phyloP scores from a whole-genome alignment of 805 yeast genomes.

The Ogataea zsoltii region DNA sequence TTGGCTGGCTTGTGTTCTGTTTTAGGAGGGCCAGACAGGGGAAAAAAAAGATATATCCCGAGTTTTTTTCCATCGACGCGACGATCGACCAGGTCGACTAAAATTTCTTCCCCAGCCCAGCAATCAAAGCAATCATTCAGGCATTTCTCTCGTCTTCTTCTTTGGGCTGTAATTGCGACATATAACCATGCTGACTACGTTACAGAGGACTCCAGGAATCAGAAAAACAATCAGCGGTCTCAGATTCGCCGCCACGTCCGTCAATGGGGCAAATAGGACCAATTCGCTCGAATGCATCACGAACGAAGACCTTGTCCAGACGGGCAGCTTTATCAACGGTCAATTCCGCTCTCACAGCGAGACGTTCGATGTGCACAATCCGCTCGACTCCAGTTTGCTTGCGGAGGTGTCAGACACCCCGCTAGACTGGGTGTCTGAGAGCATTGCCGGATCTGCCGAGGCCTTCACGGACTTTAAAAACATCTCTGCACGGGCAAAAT shows the following conservation, averaged over 20 bases:
- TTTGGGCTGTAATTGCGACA: too few species aligned
- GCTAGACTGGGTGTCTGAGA: conserved; percentile 46
- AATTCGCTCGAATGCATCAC: conserved; percentile 25
- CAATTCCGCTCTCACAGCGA: conserved; percentile 44
- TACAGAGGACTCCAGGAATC: too few species aligned
- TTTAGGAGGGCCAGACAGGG: conserved; percentile 4
- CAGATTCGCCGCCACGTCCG: too few species aligned
- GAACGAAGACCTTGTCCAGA: conserved; percentile 52
- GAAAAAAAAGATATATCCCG: too few species aligned
- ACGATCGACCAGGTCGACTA: too few species aligned
- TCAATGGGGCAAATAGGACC: too few species aligned
- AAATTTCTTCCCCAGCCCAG: too few species aligned
- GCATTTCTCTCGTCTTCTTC: too few species aligned
- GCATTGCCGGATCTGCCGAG: conserved; percentile 52
- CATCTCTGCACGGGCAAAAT: conserved; percentile 56
- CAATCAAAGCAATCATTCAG: too few species aligned
- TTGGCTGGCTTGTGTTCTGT: neutral
- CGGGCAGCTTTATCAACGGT: conserved; percentile 71
- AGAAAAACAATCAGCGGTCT: too few species aligned
- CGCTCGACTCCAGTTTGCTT: conserved; percentile 57
- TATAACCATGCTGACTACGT: too few species aligned
- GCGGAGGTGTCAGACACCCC: conserved; percentile 56
- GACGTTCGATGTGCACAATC: conserved; percentile 44
- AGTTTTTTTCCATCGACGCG: too few species aligned
- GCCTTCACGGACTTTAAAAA: conserved; percentile 52